A percentile compares a stretch with the other conserved stretches of the same genome.
These are phyloP conservation scores for Neofusicoccum kwambonambiense DNA, from an alignment of 2,329 filamentous ascomycete species.

Conservation along the genomic window DNA sequence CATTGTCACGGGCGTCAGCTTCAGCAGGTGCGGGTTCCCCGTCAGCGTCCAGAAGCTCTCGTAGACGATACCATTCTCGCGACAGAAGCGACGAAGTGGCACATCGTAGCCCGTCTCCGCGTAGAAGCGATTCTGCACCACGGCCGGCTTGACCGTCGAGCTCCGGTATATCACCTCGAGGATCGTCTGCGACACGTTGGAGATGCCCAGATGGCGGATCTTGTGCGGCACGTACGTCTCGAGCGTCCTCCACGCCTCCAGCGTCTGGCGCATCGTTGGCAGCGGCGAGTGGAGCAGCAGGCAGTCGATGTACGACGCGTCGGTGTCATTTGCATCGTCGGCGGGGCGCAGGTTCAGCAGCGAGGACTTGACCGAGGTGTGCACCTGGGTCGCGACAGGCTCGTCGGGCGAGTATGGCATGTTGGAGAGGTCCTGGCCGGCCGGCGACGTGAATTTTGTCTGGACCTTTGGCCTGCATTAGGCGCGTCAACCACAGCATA, in stretches of 20 bases:
- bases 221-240: constrained; percentile 61
- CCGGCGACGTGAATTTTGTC: constrained; percentile 74
- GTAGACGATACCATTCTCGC: constrained; percentile 53
- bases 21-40: constrained; percentile 55
- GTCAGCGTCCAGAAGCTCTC: constrained; percentile 63
- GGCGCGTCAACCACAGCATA: neutral
- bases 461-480: constrained; percentile 56
- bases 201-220: constrained; percentile 71
- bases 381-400: constrained; percentile 63
- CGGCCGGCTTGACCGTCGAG: constrained; percentile 53
- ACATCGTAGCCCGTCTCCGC: constrained; percentile 59
- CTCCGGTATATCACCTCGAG: constrained; percentile 53
- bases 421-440: constrained; percentile 59
- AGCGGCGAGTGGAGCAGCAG: constrained; percentile 61
- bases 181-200: constrained; percentile 64
- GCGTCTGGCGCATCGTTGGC: constrained; percentile 50
- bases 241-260: constrained; percentile 65
- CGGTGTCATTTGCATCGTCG: constrained; percentile 35
- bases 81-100: constrained; percentile 58
- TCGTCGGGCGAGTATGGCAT: constrained; percentile 62
- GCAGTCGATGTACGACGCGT: constrained; percentile 55
- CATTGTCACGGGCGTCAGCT: constrained; percentile 46
- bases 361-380: constrained; percentile 65
- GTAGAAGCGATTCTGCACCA: constrained; percentile 78
- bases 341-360: constrained; percentile 57